Conservation (phyloP, 2,329 filamentous ascomycete genomes). For the Eutypella sp. region DNA sequence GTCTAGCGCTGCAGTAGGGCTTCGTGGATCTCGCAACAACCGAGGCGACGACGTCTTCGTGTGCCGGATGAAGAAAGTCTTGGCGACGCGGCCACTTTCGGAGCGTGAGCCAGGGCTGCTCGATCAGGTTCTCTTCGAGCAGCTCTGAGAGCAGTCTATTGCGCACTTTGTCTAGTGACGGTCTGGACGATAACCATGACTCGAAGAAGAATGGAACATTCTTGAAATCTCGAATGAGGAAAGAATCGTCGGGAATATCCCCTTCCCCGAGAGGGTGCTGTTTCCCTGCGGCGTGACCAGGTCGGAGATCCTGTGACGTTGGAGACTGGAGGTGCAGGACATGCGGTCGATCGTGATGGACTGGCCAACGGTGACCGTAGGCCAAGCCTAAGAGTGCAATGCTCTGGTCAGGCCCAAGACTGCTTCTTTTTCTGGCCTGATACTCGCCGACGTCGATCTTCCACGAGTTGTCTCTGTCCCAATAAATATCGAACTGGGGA, state of each 20-base stretch:
- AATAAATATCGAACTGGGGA: constrained; percentile 33
- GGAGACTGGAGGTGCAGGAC: constrained; percentile 39
- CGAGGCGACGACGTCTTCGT: constrained; percentile 3
- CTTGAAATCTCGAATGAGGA: constrained; percentile 36
- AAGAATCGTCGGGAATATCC: constrained; percentile 19
- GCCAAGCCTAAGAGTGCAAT: constrained; percentile 40
- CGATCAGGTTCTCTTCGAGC: constrained; percentile 32
- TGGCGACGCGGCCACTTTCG: constrained; percentile 47
- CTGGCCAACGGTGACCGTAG: constrained; percentile 42
- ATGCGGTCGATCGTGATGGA: constrained; percentile 34
- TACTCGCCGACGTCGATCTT: constrained; percentile 26
- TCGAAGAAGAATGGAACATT: constrained; percentile 37
- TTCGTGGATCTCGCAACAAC: constrained; percentile 30
- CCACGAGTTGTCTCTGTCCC: constrained; percentile 33
- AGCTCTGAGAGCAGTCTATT: constrained; percentile 29
- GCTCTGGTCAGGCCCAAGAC: constrained; percentile 36
- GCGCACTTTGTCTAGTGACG: constrained; percentile 35
- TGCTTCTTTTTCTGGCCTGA: constrained; percentile 2
- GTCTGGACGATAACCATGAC: constrained; percentile 38
- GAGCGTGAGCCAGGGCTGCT: constrained; percentile 46
- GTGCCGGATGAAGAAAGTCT: constrained; percentile 51
- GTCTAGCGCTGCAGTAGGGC: constrained; percentile 40
- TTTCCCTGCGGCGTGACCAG: constrained; percentile 15
- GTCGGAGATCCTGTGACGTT: constrained; percentile 13
- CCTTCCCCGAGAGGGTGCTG: constrained; percentile 9